Conservation (phyloP, 176 grass and related monocot genomes). For the Cocos nucifera region DNA sequence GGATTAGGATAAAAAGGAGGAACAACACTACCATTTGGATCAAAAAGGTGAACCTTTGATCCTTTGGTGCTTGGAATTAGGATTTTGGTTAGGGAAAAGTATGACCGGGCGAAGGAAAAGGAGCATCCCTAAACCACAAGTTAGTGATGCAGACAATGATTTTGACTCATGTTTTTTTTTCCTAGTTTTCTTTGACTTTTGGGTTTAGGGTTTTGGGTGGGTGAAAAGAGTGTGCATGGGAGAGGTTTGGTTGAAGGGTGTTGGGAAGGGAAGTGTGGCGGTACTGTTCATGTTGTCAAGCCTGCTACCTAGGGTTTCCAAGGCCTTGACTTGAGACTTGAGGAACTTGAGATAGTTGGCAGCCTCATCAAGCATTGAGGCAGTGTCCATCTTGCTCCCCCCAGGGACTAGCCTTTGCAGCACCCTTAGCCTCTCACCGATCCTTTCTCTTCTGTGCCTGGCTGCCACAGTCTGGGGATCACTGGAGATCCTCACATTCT, state of each 20-base stretch:
- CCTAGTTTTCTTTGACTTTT: constrained; percentile 10
- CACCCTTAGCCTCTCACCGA: constrained; percentile 60
- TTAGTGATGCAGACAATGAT: constrained; percentile 25
- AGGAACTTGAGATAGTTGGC: constrained; percentile 93
- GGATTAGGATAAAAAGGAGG: constrained; percentile 10
- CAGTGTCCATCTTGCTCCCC: constrained; percentile 88
- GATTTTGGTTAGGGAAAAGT: constrained; percentile 40
- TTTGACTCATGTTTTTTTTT: constrained; percentile 26
- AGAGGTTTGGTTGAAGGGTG: constrained; percentile 7
- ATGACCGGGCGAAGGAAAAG: constrained; percentile 18
- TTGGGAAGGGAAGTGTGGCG: constrained; percentile 1
- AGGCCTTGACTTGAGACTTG: constrained; percentile 70
- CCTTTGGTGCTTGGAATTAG: constrained; percentile 42
- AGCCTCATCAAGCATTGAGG: constrained; percentile 87
- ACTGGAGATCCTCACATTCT: constrained; percentile 83
- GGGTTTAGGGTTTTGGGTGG: constrained; percentile 40
- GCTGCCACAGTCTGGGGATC: constrained; percentile 81
- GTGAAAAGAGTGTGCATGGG: constrained; percentile 28
- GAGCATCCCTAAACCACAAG: constrained; percentile 22
- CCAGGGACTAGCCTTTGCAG: constrained; percentile 77
- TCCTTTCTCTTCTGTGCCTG: constrained; percentile 64
- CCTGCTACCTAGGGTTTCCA: constrained; percentile 50
- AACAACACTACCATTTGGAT: constrained; percentile 29
- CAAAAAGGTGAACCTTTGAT: constrained; percentile 32
- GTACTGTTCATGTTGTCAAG: constrained; percentile 4